phyloP scores from a whole-genome alignment of 2,329 filamentous ascomycete genomes.

The Colletotrichum lupini region DNA sequence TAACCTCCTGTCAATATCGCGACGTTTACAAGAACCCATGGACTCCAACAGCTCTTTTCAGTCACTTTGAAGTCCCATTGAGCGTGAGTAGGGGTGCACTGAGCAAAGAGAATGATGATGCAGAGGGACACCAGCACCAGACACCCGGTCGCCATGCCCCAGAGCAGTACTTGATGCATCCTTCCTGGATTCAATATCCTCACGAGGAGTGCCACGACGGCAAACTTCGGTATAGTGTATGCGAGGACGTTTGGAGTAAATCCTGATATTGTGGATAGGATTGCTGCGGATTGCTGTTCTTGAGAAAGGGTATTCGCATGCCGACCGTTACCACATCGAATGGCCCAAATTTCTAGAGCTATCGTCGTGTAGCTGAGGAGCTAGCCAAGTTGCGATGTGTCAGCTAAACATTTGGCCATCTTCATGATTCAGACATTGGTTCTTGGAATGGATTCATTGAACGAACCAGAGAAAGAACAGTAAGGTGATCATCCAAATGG shows the following conservation, averaged over 20 bases:
- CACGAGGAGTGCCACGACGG: slow-evolving; percentile 40
- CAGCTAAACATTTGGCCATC: background rate
- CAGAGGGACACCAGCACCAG: slow-evolving; percentile 36
- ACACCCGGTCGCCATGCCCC: slow-evolving; percentile 37
- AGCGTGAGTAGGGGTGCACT: slow-evolving; percentile 39
- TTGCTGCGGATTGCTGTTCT: slow-evolving; percentile 7
- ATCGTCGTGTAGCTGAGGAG: slow-evolving; percentile 7
- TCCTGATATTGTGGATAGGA: slow-evolving; percentile 41
- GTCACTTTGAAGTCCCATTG: slow-evolving; percentile 38
- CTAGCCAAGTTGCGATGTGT: background rate
- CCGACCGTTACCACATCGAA: slow-evolving; percentile 1
- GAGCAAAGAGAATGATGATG: slow-evolving; percentile 39
- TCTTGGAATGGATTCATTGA: background rate
- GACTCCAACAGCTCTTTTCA: slow-evolving; percentile 8
- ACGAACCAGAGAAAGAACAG: slow-evolving; percentile 1
- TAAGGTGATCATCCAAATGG: background rate
- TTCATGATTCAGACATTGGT: no score
- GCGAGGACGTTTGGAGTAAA: slow-evolving; percentile 43
- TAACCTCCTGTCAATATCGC: slow-evolving; percentile 9
- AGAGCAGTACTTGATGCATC: slow-evolving; percentile 39
- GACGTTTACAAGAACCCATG: background rate
- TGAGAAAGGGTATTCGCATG: background rate
- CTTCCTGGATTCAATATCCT: slow-evolving; percentile 41
- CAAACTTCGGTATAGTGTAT: slow-evolving; percentile 44
- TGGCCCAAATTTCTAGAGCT: slow-evolving; percentile 13